Evolutionary conservation across 2,329 filamentous ascomycete species (phyloP), one percentile per base, ranked within the genome.

Genomic region (Pseudodiploospora longispora): DNA sequence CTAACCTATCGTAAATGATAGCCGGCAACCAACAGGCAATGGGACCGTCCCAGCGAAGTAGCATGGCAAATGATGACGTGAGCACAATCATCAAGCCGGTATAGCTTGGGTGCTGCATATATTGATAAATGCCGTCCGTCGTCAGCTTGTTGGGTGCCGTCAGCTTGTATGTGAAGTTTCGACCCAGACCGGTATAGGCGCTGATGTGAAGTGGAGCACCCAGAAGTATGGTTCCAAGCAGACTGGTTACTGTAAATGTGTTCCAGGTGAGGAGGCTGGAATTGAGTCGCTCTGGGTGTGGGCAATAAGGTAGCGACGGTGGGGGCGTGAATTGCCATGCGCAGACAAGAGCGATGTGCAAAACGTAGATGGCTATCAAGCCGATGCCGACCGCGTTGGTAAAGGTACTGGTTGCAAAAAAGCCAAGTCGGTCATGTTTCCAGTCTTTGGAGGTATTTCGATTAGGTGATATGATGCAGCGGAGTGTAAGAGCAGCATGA

Each of bases 91-190:
- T 7, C 2, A 69, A 37, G 0, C 69, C 74, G 0, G 67, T 68
- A 46, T 78, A 78, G 43, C 72, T 73, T 2, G 74, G 73, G 51
- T 78, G 73, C 51, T 76, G 72, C 3, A 76, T 56, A 47, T 68
- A 71, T 12, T 50, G 48, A 47, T 77, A 77, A 2, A 77, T 56
- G 0, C 74, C 74, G 1, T 52, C 58, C 0, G 71, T 77, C 9
- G 66, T 61, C 6, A 78, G 55, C 1, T 55, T 50, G 45, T 71
- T 63, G 1, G 76, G 76, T 41, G 61, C 53, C 1, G 67, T 58
- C 2, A 80, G 65, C 2, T 64, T 61, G 50, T 76, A 80, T 0
- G 75, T 79, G 51, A 78, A 79, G 45, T 74, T 68, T 7, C 56
- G 60, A 1, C 75, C 75, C 0, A 79, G 63, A 0, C 64, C 56